Base-by-base conservation (phyloP, 768 basidiomycete species). In the Leccinellum albellum region DNA sequence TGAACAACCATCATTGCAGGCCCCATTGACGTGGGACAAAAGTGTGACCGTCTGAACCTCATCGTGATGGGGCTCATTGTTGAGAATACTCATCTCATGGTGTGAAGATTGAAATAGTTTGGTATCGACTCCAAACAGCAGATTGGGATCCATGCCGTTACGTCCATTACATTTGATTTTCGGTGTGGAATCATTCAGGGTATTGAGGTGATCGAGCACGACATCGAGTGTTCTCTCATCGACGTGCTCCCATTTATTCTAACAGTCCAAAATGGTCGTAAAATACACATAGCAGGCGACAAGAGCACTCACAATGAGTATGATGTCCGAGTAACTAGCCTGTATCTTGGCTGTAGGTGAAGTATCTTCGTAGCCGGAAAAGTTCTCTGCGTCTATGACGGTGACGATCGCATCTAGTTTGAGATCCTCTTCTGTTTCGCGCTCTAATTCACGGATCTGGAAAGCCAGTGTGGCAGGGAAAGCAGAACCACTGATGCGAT, bases 401-500 rank as follows among this genome's bases (percentile, higher is more conserved):
- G 95, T 98, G 40, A 94, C 79, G 56, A 97, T 95, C 0, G 91
- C 89, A 64, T 98, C 95, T 26, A 98, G 78, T 66, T 83, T 85
- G 68, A 98, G 81, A 49, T 87, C 89, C 12, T 83, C 80, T 20
- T 76, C 67, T 3, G 89, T 92, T 68, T 94, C 84, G 37, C 80
- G 82, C 70, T 94, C 94, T 23, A 98, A 77, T 69, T 95, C 88
- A 37, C 92, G 87, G 55, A 98, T 92, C 67, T 96, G 95, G 66
- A 96, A 93, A 0, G 94, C 95, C 32, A 98, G 79, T 1, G 94
- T 96, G 3, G 95, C 95, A 9, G 95, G 95, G 66, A 97, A 97
- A 1, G 95, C 95, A 8, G 93, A 95, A 12, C 95, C 95, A 33
- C 91, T 94, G 51, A 23, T 37, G 28, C 5, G 48, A 47, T 58